Base-by-base conservation (phyloP, 2,329 filamentous ascomycete species). In the Ophiostoma sp. region DNA sequence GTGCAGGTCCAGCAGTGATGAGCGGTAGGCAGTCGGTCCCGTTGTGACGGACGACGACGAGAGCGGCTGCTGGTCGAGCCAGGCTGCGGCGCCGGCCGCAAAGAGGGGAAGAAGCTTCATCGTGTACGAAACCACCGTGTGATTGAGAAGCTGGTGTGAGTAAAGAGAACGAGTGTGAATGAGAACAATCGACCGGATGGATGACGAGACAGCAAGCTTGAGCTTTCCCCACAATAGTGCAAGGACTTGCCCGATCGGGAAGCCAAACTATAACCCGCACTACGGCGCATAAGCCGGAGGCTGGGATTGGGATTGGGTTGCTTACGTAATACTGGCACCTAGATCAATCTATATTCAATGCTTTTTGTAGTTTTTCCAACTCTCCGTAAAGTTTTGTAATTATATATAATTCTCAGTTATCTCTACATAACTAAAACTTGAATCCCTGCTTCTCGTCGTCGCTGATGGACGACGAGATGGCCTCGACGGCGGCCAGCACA, bases 1-100 rank as follows among this genome's bases (percentile, higher is more conserved):
- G 79, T 96, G 93, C 12, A 96, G 83, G 18, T 83, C 82, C 60
- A 96, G 82, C 0, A 97, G 83, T 52, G 79, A 76, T 3, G 78
- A 72, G 49, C 84, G 82, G 73, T 82, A 82, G 3, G 77, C 45
- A 0, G 79, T 77, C 12, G 68, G 12, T 44, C 16, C 12, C 6
- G 36, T 58, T 6, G 14, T 12, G 12, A 14, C 6, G 1, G 67
- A 6, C 16, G 67, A 49, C 27, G 63, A 40, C 55, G 36, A 40
- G 16, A 63, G 60, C 6, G 60, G 60, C 60, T 63, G 60, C 60
- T 63, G 60, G 40, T 63, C 60, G 60, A 18, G 38, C 40, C 40
- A 40, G 3, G 60, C 60, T 14, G 40, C 60, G 5, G 40, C 60
- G 11, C 60, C 60, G 60, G 40, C 60, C 16, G 60, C 40, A 18